Evolutionary conservation across 176 grass and related monocot species (phyloP), one percentile per base, ranked within the genome.

Genomic region (Lolium perenne): DNA sequence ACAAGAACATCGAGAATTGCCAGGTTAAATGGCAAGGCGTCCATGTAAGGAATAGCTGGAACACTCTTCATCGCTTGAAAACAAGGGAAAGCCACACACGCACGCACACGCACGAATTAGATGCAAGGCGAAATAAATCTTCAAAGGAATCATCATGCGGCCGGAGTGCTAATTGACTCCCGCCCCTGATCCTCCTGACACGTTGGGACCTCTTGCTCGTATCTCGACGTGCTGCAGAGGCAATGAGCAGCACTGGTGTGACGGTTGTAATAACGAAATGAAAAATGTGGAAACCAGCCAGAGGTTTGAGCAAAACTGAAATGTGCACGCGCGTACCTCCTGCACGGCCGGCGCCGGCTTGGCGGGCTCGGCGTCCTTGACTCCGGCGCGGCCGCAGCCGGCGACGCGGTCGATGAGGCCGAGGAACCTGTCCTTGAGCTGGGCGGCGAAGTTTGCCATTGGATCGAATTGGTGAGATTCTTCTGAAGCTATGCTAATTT

Each of bases 341-440:
- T 74, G 46, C 13, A 50, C 7, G 46, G 71, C 13, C 11, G 77
- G 6, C 18, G 38, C n/a, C 71, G 43, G 43, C 21, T 88, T 82
- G 14, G 63, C 21, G 17, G 41, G 6, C 18, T 75, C 64, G 40
- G n/a, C 32, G 21, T 54, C 53, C 61, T 86, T 77, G 48, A 41
- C 56, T 8, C 56, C 50, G 11, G 41, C 47, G 25, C 55, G 45
- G 21, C 76, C 47, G 35, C 47, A 66, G 84, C 83, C 71, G 59
- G 50, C 47, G 67, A 81, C 48, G 57, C 78, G 78, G n/a, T 46
- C 77, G 53, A 86, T n/a, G 35, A 90, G 78, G 83, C 58, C 82
- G 51, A 81, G 38, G 49, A 82, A 45, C 78, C n/a, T 71, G n/a
- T 68, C 88, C 84, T 90, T 90, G 46, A 90, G 59, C 69, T 90